Evolutionary conservation across 208 protist species (phyloP).

Genomic region (Acanthamoeba triangularis): DNA sequence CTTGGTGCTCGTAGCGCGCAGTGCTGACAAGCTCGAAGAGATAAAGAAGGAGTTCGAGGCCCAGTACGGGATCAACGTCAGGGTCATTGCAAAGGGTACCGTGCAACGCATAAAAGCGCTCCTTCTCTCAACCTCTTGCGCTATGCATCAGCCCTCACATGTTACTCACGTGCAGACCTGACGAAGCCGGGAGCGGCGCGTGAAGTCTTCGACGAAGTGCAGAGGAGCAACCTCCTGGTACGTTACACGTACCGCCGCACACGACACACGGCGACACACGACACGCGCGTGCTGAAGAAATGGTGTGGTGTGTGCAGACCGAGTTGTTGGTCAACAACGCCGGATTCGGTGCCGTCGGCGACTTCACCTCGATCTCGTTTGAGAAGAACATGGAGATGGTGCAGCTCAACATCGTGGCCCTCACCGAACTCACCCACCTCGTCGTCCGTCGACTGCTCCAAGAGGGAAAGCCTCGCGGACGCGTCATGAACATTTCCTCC

Average conservation of each 20-base stretch:
- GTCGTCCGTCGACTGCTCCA: not conserved
- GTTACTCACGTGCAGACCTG: not conserved
- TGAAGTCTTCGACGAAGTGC: conserved; percentile 58
- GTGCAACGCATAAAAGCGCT: not conserved
- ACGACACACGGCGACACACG: not conserved
- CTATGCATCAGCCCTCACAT: not conserved
- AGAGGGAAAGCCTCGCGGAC: conserved; percentile 7
- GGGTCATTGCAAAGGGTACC: conserved; percentile 26
- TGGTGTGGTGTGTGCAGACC: not conserved
- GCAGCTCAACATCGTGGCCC: conserved; percentile 58
- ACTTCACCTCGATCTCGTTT: conserved; percentile 19
- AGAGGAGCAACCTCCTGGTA: conserved; percentile 17
- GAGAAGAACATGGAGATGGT: conserved; percentile 40
- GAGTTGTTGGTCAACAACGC: conserved; percentile 70
- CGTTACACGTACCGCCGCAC: not conserved
- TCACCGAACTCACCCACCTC: conserved; percentile 63
- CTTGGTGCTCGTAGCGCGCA: conserved; percentile 59
- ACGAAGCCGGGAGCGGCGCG: not conserved
- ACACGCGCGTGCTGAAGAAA: too few species aligned
- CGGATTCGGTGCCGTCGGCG: conserved; percentile 11
- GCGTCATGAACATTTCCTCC: conserved; percentile 51
- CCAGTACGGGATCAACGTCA: conserved; percentile 11
- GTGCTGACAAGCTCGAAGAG: conserved; percentile 9
- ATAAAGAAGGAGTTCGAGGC: conserved; percentile 42
- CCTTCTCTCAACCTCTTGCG: not conserved